phyloP scores from a whole-genome alignment of 306 rosid species.

The Potentilla sterilis region DNA sequence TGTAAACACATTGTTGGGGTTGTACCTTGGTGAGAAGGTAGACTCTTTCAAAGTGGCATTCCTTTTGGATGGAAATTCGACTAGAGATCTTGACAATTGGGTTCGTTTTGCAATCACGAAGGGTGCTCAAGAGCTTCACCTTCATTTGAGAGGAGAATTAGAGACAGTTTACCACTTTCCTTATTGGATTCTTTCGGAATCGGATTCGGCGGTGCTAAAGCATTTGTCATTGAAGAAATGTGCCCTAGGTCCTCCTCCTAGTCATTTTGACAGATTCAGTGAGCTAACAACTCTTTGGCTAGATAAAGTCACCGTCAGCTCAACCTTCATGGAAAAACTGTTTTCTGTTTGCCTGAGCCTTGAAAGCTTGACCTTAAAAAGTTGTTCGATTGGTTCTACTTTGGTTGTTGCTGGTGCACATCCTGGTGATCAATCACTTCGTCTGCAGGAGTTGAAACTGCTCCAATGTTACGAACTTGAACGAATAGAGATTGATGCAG shows the following conservation, averaged over 20 bases:
- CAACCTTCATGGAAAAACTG: not conserved
- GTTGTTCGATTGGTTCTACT: not conserved
- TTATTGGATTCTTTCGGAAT: not conserved
- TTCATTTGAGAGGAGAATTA: not conserved
- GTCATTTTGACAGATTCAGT: not conserved
- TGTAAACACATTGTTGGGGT: not conserved
- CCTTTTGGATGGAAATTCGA: not conserved
- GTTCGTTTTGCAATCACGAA: constrained; percentile 5
- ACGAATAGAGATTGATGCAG: not conserved
- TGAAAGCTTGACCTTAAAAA: not conserved
- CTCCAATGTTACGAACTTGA: not conserved
- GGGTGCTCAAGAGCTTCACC: not conserved
- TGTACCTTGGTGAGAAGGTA: not conserved
- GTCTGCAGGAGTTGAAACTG: not conserved
- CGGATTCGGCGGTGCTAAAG: not conserved
- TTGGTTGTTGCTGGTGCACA: not conserved
- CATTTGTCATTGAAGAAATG: not conserved
- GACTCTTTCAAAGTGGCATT: not conserved
- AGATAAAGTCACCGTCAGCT: not conserved
- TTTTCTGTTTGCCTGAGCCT: not conserved
- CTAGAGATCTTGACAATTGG: not conserved
- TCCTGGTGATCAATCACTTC: not conserved
- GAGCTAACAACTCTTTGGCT: not conserved
- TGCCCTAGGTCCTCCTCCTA: not conserved
- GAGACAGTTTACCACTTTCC: not conserved